Evolutionary conservation across 805 yeast genomes (phyloP), one percentile per base, ranked within the genome.

Genomic region (Ogataea wickerhamii): DNA sequence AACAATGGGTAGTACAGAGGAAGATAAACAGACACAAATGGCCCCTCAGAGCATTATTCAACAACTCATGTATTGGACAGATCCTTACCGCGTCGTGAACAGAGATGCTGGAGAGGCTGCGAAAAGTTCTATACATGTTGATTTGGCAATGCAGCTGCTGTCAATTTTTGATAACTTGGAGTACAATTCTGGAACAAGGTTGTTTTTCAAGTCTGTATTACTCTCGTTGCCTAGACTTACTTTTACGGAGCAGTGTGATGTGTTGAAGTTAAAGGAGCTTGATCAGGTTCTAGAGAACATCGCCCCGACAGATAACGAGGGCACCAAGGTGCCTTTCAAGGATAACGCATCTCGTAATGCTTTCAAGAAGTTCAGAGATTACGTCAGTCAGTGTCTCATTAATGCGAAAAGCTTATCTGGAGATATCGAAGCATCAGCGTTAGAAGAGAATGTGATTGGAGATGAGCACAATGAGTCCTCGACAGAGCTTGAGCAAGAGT

Each of bases 51-150:
- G 67, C 7, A 74, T 84, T 2, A 62, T 82, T 22, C 87, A 80
- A 46, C 95, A 86, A 51, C 60, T 91, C 32, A 66, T 83, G 18
- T 77, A 79, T 52, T 87, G 96, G 95, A 82, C 95, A 14, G 91
- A 87, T 56, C 95, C 96, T 5, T 63, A 66, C 30, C 75, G 78
- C 45, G 62, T 81, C 6, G 87, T 78, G 3, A 72, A 74, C 41
- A 61, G 65, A 28, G 49, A 67, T 1, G 66, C 67, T 5, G 74
- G 64, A 2, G 71, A 64, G 2, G 59, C 68, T 3, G 53, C 53
- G 4, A 51, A 51, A n/a, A 73, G 76, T 28, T 57, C 70, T 8
- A 62, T 76, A 5, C 93, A 84, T 45, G 56, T 80, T 3, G 70
- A 68, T 47, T 75, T 82, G 44, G 75, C 76, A 0, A 56, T 70